Conservation (phyloP, 1,139 yeast species). For the Hansenula lynferdii region DNA sequence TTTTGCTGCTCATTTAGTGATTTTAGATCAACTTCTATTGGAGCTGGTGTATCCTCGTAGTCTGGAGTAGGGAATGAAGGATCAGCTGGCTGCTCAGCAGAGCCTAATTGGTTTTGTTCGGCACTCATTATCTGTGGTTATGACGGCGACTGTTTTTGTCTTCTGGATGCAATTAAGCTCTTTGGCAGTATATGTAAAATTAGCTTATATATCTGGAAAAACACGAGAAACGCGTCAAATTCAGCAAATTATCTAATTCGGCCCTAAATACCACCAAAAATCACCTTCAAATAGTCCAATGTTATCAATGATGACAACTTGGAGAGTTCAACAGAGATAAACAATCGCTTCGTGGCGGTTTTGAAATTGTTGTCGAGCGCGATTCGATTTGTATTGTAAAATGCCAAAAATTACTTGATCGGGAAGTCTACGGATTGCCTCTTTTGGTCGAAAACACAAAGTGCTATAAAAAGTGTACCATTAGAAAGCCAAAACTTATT, state of each 20-base stretch:
- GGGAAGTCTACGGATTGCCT: conserved; percentile 12
- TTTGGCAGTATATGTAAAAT: background rate
- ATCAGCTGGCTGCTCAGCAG: background rate
- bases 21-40: background rate
- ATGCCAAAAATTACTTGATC: conserved; percentile 8
- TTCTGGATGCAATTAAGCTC: background rate
- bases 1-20: conserved; percentile 18
- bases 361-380: background rate
- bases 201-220: background rate
- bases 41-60: conserved; percentile 3
- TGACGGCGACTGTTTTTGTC: background rate
- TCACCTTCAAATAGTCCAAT: too few relatives aligned
- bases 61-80: conserved; percentile 6
- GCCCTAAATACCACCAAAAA: too few relatives aligned
- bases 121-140: background rate
- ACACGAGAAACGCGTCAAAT: conserved; percentile 1
- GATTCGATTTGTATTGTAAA: background rate
- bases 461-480: background rate
- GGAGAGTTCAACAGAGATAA: background rate
- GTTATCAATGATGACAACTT: too few relatives aligned
- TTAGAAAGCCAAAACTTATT: background rate
- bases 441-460: conserved; percentile 3
- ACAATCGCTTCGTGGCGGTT: background rate
- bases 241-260: background rate
- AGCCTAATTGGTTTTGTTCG: background rate